Evolutionary conservation across 2,329 filamentous ascomycete species (phyloP).

Genomic region (Colletotrichum gloeosporioides): DNA sequence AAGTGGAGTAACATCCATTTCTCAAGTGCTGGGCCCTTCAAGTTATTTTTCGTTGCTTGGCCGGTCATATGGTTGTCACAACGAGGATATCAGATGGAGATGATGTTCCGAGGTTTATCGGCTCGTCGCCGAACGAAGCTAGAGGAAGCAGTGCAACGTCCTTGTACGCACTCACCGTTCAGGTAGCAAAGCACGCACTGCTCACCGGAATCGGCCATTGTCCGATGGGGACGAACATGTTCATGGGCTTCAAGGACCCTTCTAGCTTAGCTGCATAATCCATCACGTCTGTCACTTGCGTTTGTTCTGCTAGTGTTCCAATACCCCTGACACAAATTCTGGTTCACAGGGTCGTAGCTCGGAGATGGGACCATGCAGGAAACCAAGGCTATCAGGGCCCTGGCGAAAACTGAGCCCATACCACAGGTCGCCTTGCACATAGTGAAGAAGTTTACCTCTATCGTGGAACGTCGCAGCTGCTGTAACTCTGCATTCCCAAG

Average conservation of each 20-base stretch:
- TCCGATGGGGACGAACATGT: not conserved
- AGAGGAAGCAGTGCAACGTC: not conserved
- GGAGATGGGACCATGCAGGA: conserved; percentile 1
- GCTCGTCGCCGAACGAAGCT: not conserved
- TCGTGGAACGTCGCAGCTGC: not conserved
- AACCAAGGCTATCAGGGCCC: not conserved
- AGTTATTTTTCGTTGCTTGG: not conserved
- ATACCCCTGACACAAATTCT: not conserved
- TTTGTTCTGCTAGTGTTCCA: not conserved
- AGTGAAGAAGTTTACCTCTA: not conserved
- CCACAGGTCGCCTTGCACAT: not conserved
- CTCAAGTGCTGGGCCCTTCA: not conserved
- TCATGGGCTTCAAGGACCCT: not conserved
- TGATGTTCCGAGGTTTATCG: not conserved
- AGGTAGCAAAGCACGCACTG: not conserved
- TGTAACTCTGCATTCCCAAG: not conserved
- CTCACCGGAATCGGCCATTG: not conserved
- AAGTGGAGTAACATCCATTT: not conserved
- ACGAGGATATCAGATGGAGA: not conserved
- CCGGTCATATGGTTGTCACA: not conserved
- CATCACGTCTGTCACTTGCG: not conserved
- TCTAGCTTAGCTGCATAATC: not conserved
- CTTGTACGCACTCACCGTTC: not conserved
- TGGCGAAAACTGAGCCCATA: not conserved
- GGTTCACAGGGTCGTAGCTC: not conserved